A percentile compares a stretch with the other conserved stretches of the same genome.
Conservation (phyloP, 148 eudicot genomes). For the Gaultheria prostrata region DNA sequence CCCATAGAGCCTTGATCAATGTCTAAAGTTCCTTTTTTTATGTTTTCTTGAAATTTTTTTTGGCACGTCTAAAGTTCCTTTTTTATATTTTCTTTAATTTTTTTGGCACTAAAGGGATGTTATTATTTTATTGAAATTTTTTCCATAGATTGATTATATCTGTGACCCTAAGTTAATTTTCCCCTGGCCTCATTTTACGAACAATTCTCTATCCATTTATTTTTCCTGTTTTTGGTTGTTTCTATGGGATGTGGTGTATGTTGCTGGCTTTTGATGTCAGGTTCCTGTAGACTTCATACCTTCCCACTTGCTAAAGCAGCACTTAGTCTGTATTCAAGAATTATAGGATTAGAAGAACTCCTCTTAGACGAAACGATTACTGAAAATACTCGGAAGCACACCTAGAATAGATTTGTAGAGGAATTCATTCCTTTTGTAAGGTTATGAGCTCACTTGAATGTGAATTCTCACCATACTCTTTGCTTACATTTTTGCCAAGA, state of each 20-base stretch:
- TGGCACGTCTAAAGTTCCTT: background rate
- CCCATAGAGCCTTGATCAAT: background rate
- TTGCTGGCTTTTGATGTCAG: background rate
- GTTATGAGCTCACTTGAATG: too few species aligned
- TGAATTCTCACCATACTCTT: too few species aligned
- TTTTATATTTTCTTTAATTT: background rate
- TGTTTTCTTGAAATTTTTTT: background rate
- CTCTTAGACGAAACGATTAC: too few species aligned
- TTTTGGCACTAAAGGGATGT: background rate
- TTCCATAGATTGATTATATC: background rate
- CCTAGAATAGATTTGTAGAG: too few species aligned
- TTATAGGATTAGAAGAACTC: too few species aligned
- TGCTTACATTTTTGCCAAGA: too few species aligned
- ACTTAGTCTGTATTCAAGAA: too few species aligned
- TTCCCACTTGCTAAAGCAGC: background rate
- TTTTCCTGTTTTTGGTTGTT: background rate
- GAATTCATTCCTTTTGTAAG: too few species aligned
- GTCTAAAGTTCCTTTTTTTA: background rate
- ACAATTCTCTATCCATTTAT: background rate
- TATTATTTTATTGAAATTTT: background rate
- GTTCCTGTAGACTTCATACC: background rate
- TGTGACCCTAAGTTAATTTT: background rate
- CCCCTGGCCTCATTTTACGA: background rate
- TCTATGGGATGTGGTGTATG: background rate
- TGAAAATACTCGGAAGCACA: too few species aligned